These are phyloP conservation scores for Boletus subcaerulescens DNA, from an alignment of 768 basidiomycete genomes.

Conservation along the genomic window DNA sequence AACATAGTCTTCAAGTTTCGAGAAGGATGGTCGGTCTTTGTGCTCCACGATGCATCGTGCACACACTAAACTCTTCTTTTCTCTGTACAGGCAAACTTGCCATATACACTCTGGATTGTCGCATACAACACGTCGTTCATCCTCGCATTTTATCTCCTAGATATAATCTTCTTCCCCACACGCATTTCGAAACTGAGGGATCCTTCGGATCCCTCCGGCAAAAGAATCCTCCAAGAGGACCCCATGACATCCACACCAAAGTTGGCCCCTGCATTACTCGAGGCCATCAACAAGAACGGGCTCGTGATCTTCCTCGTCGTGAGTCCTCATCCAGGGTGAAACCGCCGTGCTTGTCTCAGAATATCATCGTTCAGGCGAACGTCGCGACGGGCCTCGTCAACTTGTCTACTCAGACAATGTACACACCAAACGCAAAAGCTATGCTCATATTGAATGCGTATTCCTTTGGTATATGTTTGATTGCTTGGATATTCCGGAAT, in stretches of 20 bases:
- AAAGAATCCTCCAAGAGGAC: slow-evolving; percentile 26
- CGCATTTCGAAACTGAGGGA: slow-evolving; percentile 30
- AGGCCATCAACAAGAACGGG: slow-evolving; percentile 81
- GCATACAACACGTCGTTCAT: slow-evolving; percentile 89
- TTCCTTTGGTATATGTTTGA: slow-evolving; percentile 49
- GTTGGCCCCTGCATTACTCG: slow-evolving; percentile 54
- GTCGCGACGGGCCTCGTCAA: slow-evolving; percentile 84
- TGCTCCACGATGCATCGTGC: neutral
- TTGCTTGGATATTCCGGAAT: slow-evolving; percentile 57
- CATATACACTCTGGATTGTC: slow-evolving; percentile 86
- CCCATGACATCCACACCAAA: slow-evolving; percentile 14
- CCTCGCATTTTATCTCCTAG: slow-evolving; percentile 74
- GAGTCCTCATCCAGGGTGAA: slow-evolving; percentile 29
- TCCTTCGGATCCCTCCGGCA: slow-evolving; percentile 22
- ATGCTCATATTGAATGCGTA: slow-evolving; percentile 65
- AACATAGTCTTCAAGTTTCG: slow-evolving; percentile 46
- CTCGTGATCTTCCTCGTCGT: slow-evolving; percentile 80
- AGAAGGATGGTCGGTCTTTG: slow-evolving; percentile 53
- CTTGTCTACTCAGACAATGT: slow-evolving; percentile 78
- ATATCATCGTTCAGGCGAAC: slow-evolving; percentile 61
- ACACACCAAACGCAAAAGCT: slow-evolving; percentile 52
- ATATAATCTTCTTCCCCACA: slow-evolving; percentile 63
- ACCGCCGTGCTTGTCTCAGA: neutral
- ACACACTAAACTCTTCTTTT: neutral
- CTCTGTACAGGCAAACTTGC: slow-evolving; percentile 69